phyloP scores from a whole-genome alignment of 495 filamentous ascomycete species.

The Hypoxylon rickii region DNA sequence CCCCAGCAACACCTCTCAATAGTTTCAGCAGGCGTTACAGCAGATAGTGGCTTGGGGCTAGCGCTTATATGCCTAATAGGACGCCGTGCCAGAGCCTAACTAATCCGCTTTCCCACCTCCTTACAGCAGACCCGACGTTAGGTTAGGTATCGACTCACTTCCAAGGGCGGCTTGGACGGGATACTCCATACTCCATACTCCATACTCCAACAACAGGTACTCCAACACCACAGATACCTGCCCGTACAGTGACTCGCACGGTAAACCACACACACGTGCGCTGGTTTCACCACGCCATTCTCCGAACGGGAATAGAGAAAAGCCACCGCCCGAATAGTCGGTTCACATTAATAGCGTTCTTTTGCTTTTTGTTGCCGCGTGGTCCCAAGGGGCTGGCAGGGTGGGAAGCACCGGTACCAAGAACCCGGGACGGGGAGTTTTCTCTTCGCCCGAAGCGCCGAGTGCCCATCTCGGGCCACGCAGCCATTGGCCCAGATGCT shows the following conservation, averaged over 20 bases:
- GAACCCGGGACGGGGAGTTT: not conserved
- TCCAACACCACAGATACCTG: too few species aligned
- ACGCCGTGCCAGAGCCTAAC: too few species aligned
- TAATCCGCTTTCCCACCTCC: too few species aligned
- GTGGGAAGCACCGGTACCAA: not conserved
- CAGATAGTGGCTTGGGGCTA: not conserved
- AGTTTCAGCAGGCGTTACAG: not conserved
- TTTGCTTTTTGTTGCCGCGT: slow-evolving; percentile 1
- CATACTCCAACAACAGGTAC: not conserved
- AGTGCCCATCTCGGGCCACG: too few species aligned
- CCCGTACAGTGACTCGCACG: not conserved
- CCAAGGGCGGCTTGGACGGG: not conserved
- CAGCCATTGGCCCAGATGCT: too few species aligned
- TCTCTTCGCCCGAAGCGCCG: too few species aligned
- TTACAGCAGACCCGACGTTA: too few species aligned
- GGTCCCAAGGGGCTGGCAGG: too few species aligned
- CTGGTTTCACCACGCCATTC: slow-evolving; percentile 8
- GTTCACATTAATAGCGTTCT: slow-evolving; percentile 9
- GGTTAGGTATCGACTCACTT: not conserved
- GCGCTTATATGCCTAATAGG: slow-evolving; percentile 11
- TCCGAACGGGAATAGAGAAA: slow-evolving; percentile 2
- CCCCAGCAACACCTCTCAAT: slow-evolving; percentile 7
- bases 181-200: not conserved
- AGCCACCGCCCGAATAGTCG: too few species aligned
- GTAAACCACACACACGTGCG: slow-evolving; percentile 2